A percentile compares a stretch with the other conserved stretches of the same genome.
These are phyloP conservation scores for Alectoria sarmentosa DNA, from an alignment of 495 filamentous ascomycete species.

Conservation along the genomic window DNA sequence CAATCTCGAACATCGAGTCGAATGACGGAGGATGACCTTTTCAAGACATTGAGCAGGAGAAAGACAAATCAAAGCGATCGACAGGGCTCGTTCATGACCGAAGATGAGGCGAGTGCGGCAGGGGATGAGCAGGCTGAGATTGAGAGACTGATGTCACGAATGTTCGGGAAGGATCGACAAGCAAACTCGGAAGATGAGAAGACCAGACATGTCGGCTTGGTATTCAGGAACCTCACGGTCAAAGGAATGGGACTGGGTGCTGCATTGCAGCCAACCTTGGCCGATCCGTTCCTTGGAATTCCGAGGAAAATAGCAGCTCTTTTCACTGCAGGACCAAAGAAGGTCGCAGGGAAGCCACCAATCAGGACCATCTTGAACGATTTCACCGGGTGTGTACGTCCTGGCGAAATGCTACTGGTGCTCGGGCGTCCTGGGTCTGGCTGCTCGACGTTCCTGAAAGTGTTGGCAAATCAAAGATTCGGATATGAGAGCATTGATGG, in stretches of 20 bases:
- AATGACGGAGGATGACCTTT: constrained; percentile 45
- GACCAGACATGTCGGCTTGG: constrained; percentile 48
- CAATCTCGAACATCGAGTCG: constrained; percentile 2
- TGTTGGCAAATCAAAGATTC: constrained; percentile 71
- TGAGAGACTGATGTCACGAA: constrained; percentile 51
- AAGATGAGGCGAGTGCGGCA: constrained; percentile 28
- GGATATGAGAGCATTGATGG: constrained; percentile 73
- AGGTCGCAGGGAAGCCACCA: constrained; percentile 39
- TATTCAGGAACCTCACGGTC: constrained; percentile 57
- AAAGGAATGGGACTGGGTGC: constrained; percentile 62
- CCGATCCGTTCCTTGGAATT: constrained; percentile 54
- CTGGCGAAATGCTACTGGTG: constrained; percentile 88
- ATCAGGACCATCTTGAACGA: constrained; percentile 44
- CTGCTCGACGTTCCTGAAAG: constrained; percentile 83
- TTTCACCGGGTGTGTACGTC: constrained; percentile 54
- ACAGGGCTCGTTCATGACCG: constrained; percentile 20
- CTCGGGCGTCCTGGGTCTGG: constrained; percentile 80
- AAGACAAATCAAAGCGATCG: constrained; percentile 31
- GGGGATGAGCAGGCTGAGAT: constrained; percentile 53
- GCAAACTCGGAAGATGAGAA: constrained; percentile 61
- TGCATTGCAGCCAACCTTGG: constrained; percentile 55
- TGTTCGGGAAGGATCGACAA: constrained; percentile 56
- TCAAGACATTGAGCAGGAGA: constrained; percentile 44
- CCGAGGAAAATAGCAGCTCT: constrained; percentile 46
- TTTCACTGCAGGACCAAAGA: constrained; percentile 38